A percentile compares a stretch with the other conserved stretches of the same genome.
phyloP scores from a whole-genome alignment of 202 grass and related monocot species.

The Panicum hallii region DNA sequence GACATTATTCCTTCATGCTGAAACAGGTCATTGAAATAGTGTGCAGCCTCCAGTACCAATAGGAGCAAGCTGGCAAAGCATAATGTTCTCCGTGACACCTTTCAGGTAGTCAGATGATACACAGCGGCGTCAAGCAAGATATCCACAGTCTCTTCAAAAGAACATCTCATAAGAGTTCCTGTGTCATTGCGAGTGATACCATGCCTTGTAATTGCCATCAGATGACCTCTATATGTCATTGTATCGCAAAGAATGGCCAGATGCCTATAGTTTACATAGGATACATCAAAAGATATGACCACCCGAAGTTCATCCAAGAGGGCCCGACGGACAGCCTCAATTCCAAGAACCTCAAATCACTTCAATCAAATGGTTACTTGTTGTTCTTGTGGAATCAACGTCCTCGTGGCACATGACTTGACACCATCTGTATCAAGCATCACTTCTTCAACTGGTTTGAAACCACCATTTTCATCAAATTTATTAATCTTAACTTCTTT shows the following conservation, averaged over 20 bases:
- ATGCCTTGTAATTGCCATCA: conserved; percentile 96
- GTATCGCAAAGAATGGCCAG: conserved; percentile 95
- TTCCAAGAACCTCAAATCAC: conserved; percentile 98
- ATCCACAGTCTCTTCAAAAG: conserved; percentile 91
- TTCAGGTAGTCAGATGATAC: conserved; percentile 80
- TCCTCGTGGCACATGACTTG: conserved; percentile 96
- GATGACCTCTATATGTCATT: conserved; percentile 94
- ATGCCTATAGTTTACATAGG: conserved; percentile 96
- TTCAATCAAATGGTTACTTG: conserved; percentile 95
- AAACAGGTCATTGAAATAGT: conserved; percentile 88
- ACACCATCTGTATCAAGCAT: conserved; percentile 98
- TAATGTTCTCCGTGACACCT: conserved; percentile 97
- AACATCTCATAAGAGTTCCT: conserved; percentile 89
- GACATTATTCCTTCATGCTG: conserved; percentile 96
- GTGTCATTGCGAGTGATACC: conserved; percentile 94
- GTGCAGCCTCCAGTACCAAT: conserved; percentile 84
- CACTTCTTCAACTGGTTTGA: conserved; percentile 75
- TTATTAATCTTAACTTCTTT: conserved; percentile 75
- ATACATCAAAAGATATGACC: conserved; percentile 97
- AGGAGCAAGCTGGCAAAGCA: conserved; percentile 92
- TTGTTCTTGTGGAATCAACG: conserved; percentile 93
- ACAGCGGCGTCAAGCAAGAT: conserved; percentile 93
- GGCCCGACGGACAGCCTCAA: conserved; percentile 84
- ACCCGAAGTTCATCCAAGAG: conserved; percentile 81
- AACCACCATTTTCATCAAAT: conserved; percentile 71